Conservation (phyloP, 2,329 filamentous ascomycete species). For the Chrysoporthe deuterocubensis region DNA sequence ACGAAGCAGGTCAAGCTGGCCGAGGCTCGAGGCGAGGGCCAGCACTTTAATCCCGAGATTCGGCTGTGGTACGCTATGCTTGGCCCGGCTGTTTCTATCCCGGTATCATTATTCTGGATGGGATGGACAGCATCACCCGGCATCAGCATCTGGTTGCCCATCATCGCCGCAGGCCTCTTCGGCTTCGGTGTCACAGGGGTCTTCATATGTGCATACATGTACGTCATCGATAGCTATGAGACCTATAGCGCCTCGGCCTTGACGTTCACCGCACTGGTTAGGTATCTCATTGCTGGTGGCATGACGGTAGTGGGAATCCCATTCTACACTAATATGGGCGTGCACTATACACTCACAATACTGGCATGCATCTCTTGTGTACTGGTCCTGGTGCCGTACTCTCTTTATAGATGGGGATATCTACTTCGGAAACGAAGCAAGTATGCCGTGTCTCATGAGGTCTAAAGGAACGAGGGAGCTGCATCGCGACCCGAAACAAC, state of each 20-base stretch:
- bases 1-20: slow-evolving; percentile 15
- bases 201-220: slow-evolving; percentile 40
- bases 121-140: slow-evolving; percentile 49
- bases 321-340: slow-evolving; percentile 40
- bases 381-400: slow-evolving; percentile 38
- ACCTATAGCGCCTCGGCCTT: slow-evolving; percentile 40
- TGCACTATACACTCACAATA: slow-evolving; percentile 40
- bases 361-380: slow-evolving; percentile 37
- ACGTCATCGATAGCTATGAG: slow-evolving; percentile 43
- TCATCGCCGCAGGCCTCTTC: slow-evolving; percentile 47
- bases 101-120: slow-evolving; percentile 54
- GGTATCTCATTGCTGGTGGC: slow-evolving; percentile 40
- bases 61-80: slow-evolving; percentile 49
- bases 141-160: slow-evolving; percentile 50
- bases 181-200: slow-evolving; percentile 52
- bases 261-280: slow-evolving; percentile 37
- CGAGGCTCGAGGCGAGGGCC: slow-evolving; percentile 34
- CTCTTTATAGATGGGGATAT: slow-evolving; percentile 35
- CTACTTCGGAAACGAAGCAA: slow-evolving; percentile 21
- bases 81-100: slow-evolving; percentile 45
- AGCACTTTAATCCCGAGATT: slow-evolving; percentile 42
- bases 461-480: neutral
- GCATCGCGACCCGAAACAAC: neutral
- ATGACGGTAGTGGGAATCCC: slow-evolving; percentile 42
- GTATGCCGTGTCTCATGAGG: slow-evolving; percentile 27